Percentiles rank a stretch among this genome's conserved stretches.
Conservation (phyloP, 495 filamentous ascomycete species). For the Penicillium subrubescens region DNA sequence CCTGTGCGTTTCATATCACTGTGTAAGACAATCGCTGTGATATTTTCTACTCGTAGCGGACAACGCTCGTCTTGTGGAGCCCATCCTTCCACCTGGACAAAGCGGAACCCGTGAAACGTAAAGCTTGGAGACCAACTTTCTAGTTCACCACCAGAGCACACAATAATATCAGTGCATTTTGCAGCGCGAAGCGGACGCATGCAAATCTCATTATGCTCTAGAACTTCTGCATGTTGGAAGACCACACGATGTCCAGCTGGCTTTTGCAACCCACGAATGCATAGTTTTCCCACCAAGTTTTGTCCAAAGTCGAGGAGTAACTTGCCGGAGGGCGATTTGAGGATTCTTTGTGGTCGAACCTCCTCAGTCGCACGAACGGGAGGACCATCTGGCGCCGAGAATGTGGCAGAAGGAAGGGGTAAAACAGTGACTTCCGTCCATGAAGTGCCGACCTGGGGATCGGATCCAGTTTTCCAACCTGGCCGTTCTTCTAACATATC, state of each 20-base stretch:
- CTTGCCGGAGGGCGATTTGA: slow-evolving; percentile 45
- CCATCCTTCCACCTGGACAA: slow-evolving; percentile 53
- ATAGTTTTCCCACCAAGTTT: slow-evolving; percentile 50
- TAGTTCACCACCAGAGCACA: slow-evolving; percentile 19
- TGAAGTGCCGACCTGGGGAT: not conserved
- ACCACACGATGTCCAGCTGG: slow-evolving; percentile 28
- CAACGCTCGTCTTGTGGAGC: slow-evolving; percentile 11
- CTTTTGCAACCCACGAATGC: slow-evolving; percentile 32
- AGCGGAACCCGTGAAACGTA: slow-evolving; percentile 61
- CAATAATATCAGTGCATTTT: slow-evolving; percentile 40
- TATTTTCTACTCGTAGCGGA: slow-evolving; percentile 22
- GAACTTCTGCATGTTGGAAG: slow-evolving; percentile 51
- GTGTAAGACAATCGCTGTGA: slow-evolving; percentile 53
- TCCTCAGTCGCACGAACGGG: slow-evolving; percentile 40
- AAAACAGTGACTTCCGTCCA: slow-evolving; percentile 18
- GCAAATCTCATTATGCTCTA: slow-evolving; percentile 51
- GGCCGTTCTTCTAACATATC: slow-evolving; percentile 33
- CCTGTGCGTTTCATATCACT: slow-evolving; percentile 53
- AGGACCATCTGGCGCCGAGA: slow-evolving; percentile 41
- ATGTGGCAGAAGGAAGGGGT: slow-evolving; percentile 20
- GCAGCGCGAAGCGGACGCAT: slow-evolving; percentile 48
- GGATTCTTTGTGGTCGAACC: slow-evolving; percentile 36
- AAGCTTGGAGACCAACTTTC: slow-evolving; percentile 39
- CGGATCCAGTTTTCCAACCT: slow-evolving; percentile 9
- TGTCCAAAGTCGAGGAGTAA: slow-evolving; percentile 53